A percentile compares a stretch with the other conserved stretches of the same genome.
phyloP scores from a whole-genome alignment of 169 alveolate species.

The Theileria luwenshuni region DNA sequence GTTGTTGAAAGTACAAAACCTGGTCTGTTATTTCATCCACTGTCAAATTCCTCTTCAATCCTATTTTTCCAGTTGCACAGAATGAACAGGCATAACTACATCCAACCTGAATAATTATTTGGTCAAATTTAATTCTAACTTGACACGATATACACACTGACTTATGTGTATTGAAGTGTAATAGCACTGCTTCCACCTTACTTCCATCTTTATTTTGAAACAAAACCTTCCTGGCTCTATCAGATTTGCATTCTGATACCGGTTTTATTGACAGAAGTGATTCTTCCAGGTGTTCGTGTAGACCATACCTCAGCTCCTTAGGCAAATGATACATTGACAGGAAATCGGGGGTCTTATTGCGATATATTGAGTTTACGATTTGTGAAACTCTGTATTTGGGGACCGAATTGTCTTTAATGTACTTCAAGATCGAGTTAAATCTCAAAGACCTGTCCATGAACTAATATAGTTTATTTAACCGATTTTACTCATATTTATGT shows the following conservation, averaged over 20 bases:
- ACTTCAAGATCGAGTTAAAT: constrained; percentile 22
- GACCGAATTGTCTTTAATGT: constrained; percentile 33
- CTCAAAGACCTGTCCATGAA: constrained; percentile 60
- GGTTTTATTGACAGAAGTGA: constrained; percentile 70
- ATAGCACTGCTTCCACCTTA: constrained; percentile 80
- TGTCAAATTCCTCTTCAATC: constrained; percentile 81
- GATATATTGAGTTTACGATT: constrained; percentile 69
- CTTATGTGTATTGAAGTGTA: constrained; percentile 80
- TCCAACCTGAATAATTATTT: constrained; percentile 70
- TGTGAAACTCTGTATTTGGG: constrained; percentile 72
- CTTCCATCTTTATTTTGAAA: constrained; percentile 79
- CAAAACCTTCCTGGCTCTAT: constrained; percentile 79
- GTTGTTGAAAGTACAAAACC: constrained; percentile 77
- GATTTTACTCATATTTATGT: no score
- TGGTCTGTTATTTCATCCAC: constrained; percentile 87
- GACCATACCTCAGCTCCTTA: constrained; percentile 61
- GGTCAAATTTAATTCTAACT: constrained; percentile 25
- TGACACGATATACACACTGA: constrained; percentile 85
- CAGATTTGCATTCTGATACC: constrained; percentile 64
- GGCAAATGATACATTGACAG: constrained; percentile 76
- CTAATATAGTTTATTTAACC: no score
- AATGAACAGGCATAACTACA: constrained; percentile 83
- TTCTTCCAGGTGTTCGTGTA: constrained; percentile 61
- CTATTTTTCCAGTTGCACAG: constrained; percentile 87
- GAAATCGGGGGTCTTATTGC: constrained; percentile 57